These are phyloP conservation scores for Fremontodendron californicum DNA, from an alignment of 345 rosid species.

Conservation along the genomic window DNA sequence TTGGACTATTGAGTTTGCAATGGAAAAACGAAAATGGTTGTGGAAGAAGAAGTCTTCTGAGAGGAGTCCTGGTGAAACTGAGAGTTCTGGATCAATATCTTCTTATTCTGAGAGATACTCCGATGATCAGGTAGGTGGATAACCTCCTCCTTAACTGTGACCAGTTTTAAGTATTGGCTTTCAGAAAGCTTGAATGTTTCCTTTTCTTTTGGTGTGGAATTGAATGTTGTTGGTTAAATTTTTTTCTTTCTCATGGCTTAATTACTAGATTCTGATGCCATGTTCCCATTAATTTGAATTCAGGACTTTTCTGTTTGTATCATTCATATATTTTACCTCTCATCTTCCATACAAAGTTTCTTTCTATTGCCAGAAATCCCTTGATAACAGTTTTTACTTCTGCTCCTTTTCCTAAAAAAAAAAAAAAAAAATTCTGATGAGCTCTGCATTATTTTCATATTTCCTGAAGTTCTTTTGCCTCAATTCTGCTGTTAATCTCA, in stretches of 20 bases:
- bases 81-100: conserved; percentile 65
- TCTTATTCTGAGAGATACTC: conserved; percentile 64
- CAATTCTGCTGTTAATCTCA: background rate
- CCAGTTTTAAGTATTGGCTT: background rate
- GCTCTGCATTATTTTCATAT: background rate
- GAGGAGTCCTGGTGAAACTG: conserved; percentile 66
- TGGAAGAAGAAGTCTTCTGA: conserved; percentile 73
- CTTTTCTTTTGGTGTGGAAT: background rate
- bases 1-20: conserved; percentile 16
- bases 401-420: background rate
- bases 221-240: background rate
- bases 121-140: conserved; percentile 59
- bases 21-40: conserved; percentile 78
- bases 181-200: background rate
- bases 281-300: background rate
- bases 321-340: background rate
- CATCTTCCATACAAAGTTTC: background rate
- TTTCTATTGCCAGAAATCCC: background rate
- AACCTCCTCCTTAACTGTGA: background rate
- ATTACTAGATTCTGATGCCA: background rate
- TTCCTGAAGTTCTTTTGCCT: background rate
- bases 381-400: background rate
- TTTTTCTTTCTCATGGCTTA: background rate
- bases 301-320: background rate
- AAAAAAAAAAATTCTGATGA: background rate